A percentile compares a stretch with the other conserved stretches of the same genome.
phyloP scores from a whole-genome alignment of 805 yeast genomes.

The Candida quercuum region DNA sequence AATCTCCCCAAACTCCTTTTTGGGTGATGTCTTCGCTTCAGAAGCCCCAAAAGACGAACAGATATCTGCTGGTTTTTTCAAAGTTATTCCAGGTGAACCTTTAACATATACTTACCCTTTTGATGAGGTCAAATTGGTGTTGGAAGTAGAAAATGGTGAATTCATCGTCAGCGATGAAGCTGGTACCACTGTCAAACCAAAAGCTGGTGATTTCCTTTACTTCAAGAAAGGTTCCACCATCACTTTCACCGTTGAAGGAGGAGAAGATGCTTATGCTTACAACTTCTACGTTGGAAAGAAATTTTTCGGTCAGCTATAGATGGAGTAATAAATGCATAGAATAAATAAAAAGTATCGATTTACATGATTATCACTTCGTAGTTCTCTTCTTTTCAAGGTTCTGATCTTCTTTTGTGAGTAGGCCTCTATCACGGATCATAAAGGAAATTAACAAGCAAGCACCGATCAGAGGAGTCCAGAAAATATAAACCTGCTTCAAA shows the following conservation, averaged over 20 bases:
- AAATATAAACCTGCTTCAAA: slow-evolving; percentile 11
- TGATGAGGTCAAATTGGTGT: slow-evolving; percentile 66
- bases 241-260: slow-evolving; percentile 57
- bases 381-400: background rate
- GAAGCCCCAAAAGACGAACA: slow-evolving; percentile 52
- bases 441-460: slow-evolving; percentile 9
- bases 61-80: slow-evolving; percentile 63
- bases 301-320: slow-evolving; percentile 10
- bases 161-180: slow-evolving; percentile 58
- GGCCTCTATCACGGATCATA: slow-evolving; percentile 13
- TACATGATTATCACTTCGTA: background rate
- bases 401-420: slow-evolving; percentile 3
- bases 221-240: slow-evolving; percentile 65
- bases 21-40: slow-evolving; percentile 58
- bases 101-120: slow-evolving; percentile 55
- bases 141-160: slow-evolving; percentile 57
- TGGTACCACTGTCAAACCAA: slow-evolving; percentile 50
- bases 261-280: slow-evolving; percentile 48
- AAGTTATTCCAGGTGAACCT: slow-evolving; percentile 64
- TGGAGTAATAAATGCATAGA: background rate
- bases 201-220: slow-evolving; percentile 65
- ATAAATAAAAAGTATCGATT: too few species aligned
- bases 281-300: slow-evolving; percentile 24
- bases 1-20: slow-evolving; percentile 59
- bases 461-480: slow-evolving; percentile 18